These are phyloP conservation scores for Solanum bulbocastanum DNA, from an alignment of 257 asterid genomes.

Conservation along the genomic window DNA sequence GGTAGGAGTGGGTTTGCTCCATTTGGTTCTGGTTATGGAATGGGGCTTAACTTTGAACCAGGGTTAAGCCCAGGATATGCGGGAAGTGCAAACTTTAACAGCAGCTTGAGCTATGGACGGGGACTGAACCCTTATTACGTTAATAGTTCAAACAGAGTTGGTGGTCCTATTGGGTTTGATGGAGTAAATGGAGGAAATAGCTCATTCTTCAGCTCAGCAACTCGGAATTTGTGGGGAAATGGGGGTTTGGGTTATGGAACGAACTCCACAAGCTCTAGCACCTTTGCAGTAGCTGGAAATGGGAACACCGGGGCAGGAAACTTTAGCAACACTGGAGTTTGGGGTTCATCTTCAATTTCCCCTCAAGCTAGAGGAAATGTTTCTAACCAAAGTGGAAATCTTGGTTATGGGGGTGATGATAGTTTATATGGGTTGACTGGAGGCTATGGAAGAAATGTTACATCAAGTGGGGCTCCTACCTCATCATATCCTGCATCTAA, in stretches of 20 bases:
- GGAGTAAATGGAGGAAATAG: slow-evolving; percentile 15
- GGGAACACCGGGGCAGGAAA: slow-evolving; percentile 5
- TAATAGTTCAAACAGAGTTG: slow-evolving; percentile 10
- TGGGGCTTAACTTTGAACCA: slow-evolving; percentile 16
- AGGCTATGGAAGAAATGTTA: slow-evolving; percentile 11
- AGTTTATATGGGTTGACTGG: slow-evolving; percentile 8
- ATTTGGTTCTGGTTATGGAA: slow-evolving; percentile 15
- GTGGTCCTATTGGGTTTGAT: slow-evolving; percentile 6
- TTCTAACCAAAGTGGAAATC: slow-evolving; percentile 12
- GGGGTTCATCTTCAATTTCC: slow-evolving; percentile 11
- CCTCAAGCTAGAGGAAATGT: slow-evolving; percentile 10
- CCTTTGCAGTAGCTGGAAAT: slow-evolving; percentile 6
- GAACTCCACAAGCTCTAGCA: slow-evolving; percentile 7
- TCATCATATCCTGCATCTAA: slow-evolving; percentile 13
- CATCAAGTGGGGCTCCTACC: slow-evolving; percentile 2
- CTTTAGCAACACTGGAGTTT: slow-evolving; percentile 11
- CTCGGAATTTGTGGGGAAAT: slow-evolving; percentile 14
- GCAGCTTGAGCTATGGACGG: slow-evolving; percentile 12
- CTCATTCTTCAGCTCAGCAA: slow-evolving; percentile 15
- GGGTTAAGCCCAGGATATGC: slow-evolving; percentile 10
- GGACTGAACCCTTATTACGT: slow-evolving; percentile 11
- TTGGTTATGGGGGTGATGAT: slow-evolving; percentile 14
- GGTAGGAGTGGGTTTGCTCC: slow-evolving; percentile 13
- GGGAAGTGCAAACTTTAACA: slow-evolving; percentile 6
- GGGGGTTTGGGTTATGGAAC: slow-evolving; percentile 12